phyloP scores from a whole-genome alignment of 164 flowering plant species.

The Tetracentron sinense region DNA sequence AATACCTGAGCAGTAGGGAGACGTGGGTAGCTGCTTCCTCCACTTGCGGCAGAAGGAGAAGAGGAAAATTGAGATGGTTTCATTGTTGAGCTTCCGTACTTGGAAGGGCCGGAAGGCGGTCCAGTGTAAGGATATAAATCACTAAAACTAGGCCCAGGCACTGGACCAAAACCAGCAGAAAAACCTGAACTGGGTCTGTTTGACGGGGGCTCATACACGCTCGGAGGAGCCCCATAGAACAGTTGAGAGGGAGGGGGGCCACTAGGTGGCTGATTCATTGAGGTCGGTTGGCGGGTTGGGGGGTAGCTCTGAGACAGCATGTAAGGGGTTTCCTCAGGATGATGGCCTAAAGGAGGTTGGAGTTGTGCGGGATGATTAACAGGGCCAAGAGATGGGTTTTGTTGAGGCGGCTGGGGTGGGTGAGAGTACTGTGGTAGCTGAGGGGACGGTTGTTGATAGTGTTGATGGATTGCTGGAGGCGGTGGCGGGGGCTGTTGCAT shows the following conservation, averaged over 20 bases:
- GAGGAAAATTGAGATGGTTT: constrained; percentile 48
- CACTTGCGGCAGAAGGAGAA: constrained; percentile 37
- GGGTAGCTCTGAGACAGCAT: constrained; percentile 52
- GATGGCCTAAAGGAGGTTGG: constrained; percentile 47
- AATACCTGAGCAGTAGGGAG: constrained; percentile 79
- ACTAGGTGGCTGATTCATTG: constrained; percentile 33
- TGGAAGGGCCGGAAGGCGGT: constrained; percentile 47
- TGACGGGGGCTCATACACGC: constrained; percentile 55
- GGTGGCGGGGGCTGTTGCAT: constrained; percentile 43
- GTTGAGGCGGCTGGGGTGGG: constrained; percentile 45
- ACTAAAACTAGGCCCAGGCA: constrained; percentile 36
- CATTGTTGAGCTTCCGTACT: constrained; percentile 39
- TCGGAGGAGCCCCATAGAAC: constrained; percentile 44
- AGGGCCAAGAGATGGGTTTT: constrained; percentile 34
- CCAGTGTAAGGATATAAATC: constrained; percentile 61
- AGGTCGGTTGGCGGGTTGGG: constrained; percentile 49
- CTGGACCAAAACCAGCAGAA: constrained; percentile 41
- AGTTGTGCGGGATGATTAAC: constrained; percentile 36
- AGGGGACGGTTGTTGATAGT: constrained; percentile 39
- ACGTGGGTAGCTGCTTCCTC: constrained; percentile 65
- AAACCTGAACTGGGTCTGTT: constrained; percentile 51
- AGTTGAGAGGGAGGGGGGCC: constrained; percentile 48
- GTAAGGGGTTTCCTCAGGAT: constrained; percentile 63
- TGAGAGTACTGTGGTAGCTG: constrained; percentile 45
- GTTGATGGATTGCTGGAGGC: constrained; percentile 42